Evolutionary conservation across 768 basidiomycete genomes (phyloP), one percentile per base, ranked within the genome.

Genomic region (Tulasnella sp.): DNA sequence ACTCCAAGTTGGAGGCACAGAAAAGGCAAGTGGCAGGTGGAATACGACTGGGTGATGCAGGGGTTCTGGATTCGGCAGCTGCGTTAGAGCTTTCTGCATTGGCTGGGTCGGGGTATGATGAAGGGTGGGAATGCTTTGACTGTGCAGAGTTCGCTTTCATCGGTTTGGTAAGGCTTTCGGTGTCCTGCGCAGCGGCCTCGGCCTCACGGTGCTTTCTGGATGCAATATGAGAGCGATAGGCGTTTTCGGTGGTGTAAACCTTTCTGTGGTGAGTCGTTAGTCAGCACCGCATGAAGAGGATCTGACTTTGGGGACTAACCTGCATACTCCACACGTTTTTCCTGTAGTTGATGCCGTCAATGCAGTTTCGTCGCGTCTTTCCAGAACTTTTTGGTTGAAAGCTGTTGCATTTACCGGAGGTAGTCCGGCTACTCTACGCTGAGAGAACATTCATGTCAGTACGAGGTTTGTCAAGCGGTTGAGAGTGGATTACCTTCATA

Each of bases 191-290:
- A 76, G 86, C 89, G 29, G 86, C 71, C 76, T 91, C 88, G 65
- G 84, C 87, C 41, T 97, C 93, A 71, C 85, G 89, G 82, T 98
- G 97, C 78, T 90, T 94, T 80, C 90, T 96, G 1, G 94, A 96
- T 77, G 86, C 85, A 41, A 95, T 80, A 79, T 99, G 97, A 5
- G 94, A 90, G 39, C 87, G 83, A 79, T 92, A 95, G 3, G 94
- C 91, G 79, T 95, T 95, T 76, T 94, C 90, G 0, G 92, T 90
- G 0, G 90, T 88, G 79, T 97, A 99, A 0, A 84, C 81, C 83
- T 98, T 98, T 75, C 95, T 98, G 76, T 11, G 62, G n/a, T 44
- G 7, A n/a, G 29, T 2, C 47, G 1, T 36, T 7, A 40, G 64
- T 12, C 17, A 3, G 44, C 26, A 65, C 11, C 16, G 26, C 1